A percentile compares a stretch with the other conserved stretches of the same genome.
Conservation (phyloP, 305 asterid species). For the Fraxinus floribunda region DNA sequence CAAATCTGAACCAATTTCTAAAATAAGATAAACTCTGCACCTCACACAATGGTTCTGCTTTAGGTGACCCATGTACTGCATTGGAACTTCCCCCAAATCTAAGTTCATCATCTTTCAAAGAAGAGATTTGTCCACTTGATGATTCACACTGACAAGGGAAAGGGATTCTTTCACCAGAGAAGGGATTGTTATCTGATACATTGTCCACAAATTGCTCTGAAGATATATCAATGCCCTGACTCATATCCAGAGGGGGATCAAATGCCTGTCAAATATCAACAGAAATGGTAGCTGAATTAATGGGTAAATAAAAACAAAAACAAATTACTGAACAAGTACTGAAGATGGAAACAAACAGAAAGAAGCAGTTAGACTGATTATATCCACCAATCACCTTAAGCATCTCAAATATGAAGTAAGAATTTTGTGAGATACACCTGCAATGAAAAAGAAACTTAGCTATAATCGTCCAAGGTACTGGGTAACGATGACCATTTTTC, state of each 20-base stretch:
- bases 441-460: slow-evolving; percentile 25
- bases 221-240: slow-evolving; percentile 47
- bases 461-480: slow-evolving; percentile 24
- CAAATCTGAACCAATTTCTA: slow-evolving; percentile 15
- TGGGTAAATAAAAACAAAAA: background rate
- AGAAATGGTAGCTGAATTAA: slow-evolving; percentile 8
- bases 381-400: slow-evolving; percentile 64
- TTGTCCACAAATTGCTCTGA: slow-evolving; percentile 41
- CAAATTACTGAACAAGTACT: slow-evolving; percentile 1
- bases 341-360: slow-evolving; percentile 8
- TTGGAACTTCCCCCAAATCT: slow-evolving; percentile 27
- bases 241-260: slow-evolving; percentile 94
- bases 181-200: slow-evolving; percentile 34
- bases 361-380: slow-evolving; percentile 16
- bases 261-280: slow-evolving; percentile 62
- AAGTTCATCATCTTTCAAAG: slow-evolving; percentile 32
- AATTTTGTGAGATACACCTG: slow-evolving; percentile 91
- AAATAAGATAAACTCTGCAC: slow-evolving; percentile 26
- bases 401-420: slow-evolving; percentile 93
- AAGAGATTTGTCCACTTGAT: slow-evolving; percentile 32
- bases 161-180: slow-evolving; percentile 36
- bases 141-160: slow-evolving; percentile 36
- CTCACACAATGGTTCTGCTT: slow-evolving; percentile 39
- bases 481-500: background rate
- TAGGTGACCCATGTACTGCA: slow-evolving; percentile 31